phyloP scores from a whole-genome alignment of 2,329 filamentous ascomycete genomes.

The Ophiostoma sp. region DNA sequence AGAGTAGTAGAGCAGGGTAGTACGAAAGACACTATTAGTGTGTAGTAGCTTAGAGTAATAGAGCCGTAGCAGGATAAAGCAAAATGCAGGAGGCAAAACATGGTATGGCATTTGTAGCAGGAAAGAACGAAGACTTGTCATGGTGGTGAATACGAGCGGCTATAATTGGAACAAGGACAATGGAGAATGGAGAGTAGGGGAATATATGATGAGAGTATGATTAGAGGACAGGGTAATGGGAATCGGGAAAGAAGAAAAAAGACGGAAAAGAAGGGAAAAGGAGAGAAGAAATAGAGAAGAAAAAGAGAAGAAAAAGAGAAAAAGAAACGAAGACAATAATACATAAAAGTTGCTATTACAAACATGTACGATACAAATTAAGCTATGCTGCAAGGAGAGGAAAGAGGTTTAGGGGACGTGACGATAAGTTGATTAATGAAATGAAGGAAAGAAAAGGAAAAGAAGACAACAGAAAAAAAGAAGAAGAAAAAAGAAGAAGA shows the following conservation, averaged over 20 bases:
- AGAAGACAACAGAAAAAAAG: not conserved
- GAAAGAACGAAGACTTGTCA: not conserved
- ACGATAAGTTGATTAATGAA: not conserved
- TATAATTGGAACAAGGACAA: conserved; percentile 10
- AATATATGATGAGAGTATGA: not conserved
- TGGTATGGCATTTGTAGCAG: too few species aligned
- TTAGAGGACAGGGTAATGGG: not conserved
- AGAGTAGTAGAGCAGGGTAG: not conserved
- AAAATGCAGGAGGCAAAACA: not conserved
- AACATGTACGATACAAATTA: not conserved
- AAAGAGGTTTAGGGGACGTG: not conserved
- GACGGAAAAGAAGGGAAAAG: conserved; percentile 2
- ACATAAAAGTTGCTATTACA: not conserved
- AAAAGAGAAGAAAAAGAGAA: not conserved
- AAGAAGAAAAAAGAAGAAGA: not conserved
- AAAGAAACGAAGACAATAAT: conserved; percentile 8
- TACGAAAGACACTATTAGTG: too few species aligned
- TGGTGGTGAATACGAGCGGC: conserved; percentile 12
- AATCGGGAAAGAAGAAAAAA: not conserved
- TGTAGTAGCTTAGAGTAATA: not conserved
- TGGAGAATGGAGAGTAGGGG: not conserved
- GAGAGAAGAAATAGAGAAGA: not conserved
- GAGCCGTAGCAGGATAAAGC: not conserved
- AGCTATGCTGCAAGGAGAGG: not conserved
- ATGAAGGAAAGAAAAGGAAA: not conserved